Base-by-base conservation (phyloP, 441 rosid species). In the Erodium moschatum region DNA sequence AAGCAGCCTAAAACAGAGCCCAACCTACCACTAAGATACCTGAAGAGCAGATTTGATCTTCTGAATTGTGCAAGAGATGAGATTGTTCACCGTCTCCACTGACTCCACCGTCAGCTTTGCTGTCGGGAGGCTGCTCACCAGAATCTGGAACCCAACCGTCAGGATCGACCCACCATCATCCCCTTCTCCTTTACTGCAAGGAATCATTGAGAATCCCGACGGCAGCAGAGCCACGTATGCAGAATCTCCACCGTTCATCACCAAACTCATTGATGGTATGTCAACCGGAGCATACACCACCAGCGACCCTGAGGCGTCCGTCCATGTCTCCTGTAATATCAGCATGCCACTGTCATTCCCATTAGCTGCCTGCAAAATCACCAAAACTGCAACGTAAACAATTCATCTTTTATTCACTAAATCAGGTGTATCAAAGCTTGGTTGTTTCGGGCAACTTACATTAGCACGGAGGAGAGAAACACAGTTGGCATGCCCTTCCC, bases 261-360 rank as follows among this genome's bases (percentile, higher is more conserved):
- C 95, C 24, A 81, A 79, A 74, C 81, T 87, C 91, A 90, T 90
- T 54, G 94, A 89, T 0, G 92, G 88, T 0, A 88, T 82, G 81
- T 90, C 98, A 70, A 94, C 97, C 3, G 98, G 98, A 21, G 97
- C 97, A 86, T 94, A 91, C 27, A 91, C 96, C 0, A 94, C 91
- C 65, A 88, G 87, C 44, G 97, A 91, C 40, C 97, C 97, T 24
- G 97, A 83, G 0, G 90, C 85, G 82, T 89, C 98, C 67, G 84
- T 87, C 85, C 92, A 88, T 0, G 96, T 89, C 83, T 94, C 98
- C 72, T 91, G 98, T 24, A 94, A 78, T 67, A 94, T 91, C 52
- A 94, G 74, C 97, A 94, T 94, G 73, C 96, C 81, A 54, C 90
- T 89, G 83, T 90, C 91, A 70, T 81, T 85, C 0, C 92, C 74